phyloP scores from a whole-genome alignment of 179 eudicot species.

The Camellia oleifera region DNA sequence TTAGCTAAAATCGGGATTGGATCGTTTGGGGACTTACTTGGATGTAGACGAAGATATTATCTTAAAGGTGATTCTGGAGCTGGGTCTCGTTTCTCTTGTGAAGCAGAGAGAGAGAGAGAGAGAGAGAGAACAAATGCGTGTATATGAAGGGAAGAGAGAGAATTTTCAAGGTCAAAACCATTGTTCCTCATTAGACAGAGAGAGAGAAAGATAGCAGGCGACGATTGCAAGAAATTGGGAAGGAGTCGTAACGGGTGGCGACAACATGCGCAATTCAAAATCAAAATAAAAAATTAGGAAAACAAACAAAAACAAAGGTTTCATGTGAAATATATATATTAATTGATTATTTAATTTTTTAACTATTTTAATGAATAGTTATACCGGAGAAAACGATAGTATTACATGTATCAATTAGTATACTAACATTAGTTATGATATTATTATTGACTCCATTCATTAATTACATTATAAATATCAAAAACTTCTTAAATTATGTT shows the following conservation, averaged over 20 bases:
- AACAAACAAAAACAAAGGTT: neutral
- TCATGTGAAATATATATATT: no score
- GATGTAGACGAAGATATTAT: constrained; percentile 10
- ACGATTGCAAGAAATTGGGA: constrained; percentile 15
- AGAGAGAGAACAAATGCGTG: constrained; percentile 9
- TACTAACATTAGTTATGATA: no score
- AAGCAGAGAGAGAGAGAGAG: constrained; percentile 4
- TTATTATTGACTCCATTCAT: no score
- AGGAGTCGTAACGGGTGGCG: constrained; percentile 45
- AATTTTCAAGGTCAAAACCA: constrained; percentile 25
- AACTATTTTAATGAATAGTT: no score
- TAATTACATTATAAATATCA: no score
- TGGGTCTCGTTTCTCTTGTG: constrained; percentile 15
- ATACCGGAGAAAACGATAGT: no score
- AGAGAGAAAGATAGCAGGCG: neutral
- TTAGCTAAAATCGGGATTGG: neutral
- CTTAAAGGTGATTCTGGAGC: neutral
- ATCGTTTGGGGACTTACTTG: constrained; percentile 22
- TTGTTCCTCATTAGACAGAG: neutral
- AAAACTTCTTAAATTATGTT: no score
- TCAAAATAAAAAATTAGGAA: constrained; percentile 14
- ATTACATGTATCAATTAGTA: no score
- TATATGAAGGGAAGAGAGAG: constrained; percentile 27
- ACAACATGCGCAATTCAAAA: constrained; percentile 18
- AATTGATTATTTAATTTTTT: no score